phyloP scores from a whole-genome alignment of 257 asterid genomes.

The Petunia secreta region DNA sequence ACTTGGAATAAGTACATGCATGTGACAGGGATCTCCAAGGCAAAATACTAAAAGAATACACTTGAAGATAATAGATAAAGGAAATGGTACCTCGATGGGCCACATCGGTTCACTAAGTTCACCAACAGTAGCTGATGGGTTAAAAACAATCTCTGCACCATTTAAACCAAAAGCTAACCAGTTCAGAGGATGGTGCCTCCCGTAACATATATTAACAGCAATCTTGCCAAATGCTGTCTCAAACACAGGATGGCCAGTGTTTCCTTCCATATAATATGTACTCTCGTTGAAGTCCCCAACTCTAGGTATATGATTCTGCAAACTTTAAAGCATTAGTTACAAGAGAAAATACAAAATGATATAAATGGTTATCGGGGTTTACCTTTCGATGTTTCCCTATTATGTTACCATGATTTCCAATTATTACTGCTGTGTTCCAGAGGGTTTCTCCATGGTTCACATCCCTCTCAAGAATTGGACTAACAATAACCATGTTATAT shows the following conservation, averaged over 20 bases:
- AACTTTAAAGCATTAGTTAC: conserved; percentile 24
- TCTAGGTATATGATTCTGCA: conserved; percentile 97
- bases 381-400: conserved; percentile 98
- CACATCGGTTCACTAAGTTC: conserved; percentile 99
- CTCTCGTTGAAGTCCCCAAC: conserved; percentile 98
- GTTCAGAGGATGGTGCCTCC: conserved; percentile 97
- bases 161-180: conserved; percentile 96
- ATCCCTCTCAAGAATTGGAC: conserved; percentile 96
- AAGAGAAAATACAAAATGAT: not conserved
- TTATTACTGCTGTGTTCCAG: conserved; percentile 91
- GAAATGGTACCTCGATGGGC: conserved; percentile 83
- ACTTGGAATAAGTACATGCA: too few species aligned
- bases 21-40: not conserved
- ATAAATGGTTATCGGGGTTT: conserved; percentile 18
- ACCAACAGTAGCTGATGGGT: conserved; percentile 97
- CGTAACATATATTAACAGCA: conserved; percentile 93
- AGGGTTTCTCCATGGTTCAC: conserved; percentile 84
- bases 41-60: not conserved
- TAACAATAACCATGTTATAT: conserved; percentile 87
- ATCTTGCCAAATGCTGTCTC: conserved; percentile 90
- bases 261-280: conserved; percentile 96
- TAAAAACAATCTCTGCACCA: conserved; percentile 94
- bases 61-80: not conserved
- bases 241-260: conserved; percentile 96
- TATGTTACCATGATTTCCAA: conserved; percentile 92